These are phyloP conservation scores for Ophiosphaerella herpotricha DNA, from an alignment of 2,329 filamentous ascomycete species.

Conservation along the genomic window DNA sequence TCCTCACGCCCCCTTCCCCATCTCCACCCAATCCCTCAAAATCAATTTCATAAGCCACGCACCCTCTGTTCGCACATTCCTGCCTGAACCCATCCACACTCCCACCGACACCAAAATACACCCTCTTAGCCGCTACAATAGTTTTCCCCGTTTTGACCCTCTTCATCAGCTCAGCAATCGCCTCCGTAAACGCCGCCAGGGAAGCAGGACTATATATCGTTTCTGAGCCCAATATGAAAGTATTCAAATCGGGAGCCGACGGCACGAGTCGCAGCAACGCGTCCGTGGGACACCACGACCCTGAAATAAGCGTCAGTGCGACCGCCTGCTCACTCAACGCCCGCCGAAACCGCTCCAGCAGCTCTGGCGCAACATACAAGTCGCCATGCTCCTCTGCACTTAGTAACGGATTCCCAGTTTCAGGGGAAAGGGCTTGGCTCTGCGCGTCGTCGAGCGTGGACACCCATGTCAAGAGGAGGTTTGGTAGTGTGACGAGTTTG, in stretches of 20 bases:
- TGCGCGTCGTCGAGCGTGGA: conserved; percentile 26
- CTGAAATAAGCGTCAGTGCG: conserved; percentile 70
- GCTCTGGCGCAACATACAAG: conserved; percentile 64
- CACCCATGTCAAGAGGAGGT: conserved; percentile 71
- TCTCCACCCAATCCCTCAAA: conserved; percentile 50
- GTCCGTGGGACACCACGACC: conserved; percentile 67
- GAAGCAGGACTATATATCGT: conserved; percentile 82
- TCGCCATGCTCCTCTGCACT: conserved; percentile 52
- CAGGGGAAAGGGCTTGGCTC: conserved; percentile 16
- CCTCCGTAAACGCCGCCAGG: conserved; percentile 69
- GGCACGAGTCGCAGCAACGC: conserved; percentile 64
- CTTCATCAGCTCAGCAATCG: conserved; percentile 63
- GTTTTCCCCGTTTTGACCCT: conserved; percentile 61
- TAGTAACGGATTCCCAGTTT: conserved; percentile 23
- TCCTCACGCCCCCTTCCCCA: conserved; percentile 50
- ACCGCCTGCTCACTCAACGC: conserved; percentile 59
- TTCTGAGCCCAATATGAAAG: conserved; percentile 70
- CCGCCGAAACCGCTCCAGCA: conserved; percentile 63
- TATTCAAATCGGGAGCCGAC: conserved; percentile 44
- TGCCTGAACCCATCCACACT: conserved; percentile 74
- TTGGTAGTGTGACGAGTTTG: conserved; percentile 77
- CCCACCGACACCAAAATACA: conserved; percentile 85
- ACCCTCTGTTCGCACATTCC: conserved; percentile 48
- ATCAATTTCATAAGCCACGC: conserved; percentile 55
- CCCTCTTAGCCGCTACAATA: conserved; percentile 74